phyloP scores from a whole-genome alignment of 108 stramenopile species.

The Skeletonema menzelii region DNA sequence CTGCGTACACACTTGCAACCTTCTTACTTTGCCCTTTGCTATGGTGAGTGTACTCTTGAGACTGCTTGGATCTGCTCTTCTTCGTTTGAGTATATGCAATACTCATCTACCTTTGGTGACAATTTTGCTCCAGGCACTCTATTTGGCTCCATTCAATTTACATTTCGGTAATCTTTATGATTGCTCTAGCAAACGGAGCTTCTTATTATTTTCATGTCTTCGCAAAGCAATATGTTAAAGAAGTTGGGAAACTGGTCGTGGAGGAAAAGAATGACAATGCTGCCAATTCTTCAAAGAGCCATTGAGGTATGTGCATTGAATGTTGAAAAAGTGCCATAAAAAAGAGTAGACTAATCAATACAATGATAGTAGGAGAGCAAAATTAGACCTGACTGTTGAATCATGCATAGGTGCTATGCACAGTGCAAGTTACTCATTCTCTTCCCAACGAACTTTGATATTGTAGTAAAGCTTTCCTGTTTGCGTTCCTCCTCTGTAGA shows the following conservation, averaged over 20 bases:
- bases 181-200: conserved; percentile 47
- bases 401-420: neutral
- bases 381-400: neutral
- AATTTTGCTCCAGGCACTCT: conserved; percentile 18
- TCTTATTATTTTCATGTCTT: conserved; percentile 54
- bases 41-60: neutral
- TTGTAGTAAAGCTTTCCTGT: neutral
- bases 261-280: neutral
- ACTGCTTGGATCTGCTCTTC: neutral
- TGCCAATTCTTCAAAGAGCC: neutral
- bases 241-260: conserved; percentile 30
- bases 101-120: conserved; percentile 2
- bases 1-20: conserved; percentile 38
- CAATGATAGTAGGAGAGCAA: neutral
- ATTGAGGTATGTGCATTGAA: neutral
- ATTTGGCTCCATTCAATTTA: conserved; percentile 44
- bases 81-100: conserved; percentile 7
- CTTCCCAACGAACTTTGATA: neutral
- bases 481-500: neutral
- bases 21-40: conserved; percentile 20
- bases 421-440: neutral
- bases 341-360: neutral
- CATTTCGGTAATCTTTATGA: conserved; percentile 28
- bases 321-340: neutral
- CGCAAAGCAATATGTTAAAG: conserved; percentile 44